Evolutionary conservation across 805 yeast genomes (phyloP), one percentile per base, ranked within the genome.

Genomic region (Saturnispora hagleri): DNA sequence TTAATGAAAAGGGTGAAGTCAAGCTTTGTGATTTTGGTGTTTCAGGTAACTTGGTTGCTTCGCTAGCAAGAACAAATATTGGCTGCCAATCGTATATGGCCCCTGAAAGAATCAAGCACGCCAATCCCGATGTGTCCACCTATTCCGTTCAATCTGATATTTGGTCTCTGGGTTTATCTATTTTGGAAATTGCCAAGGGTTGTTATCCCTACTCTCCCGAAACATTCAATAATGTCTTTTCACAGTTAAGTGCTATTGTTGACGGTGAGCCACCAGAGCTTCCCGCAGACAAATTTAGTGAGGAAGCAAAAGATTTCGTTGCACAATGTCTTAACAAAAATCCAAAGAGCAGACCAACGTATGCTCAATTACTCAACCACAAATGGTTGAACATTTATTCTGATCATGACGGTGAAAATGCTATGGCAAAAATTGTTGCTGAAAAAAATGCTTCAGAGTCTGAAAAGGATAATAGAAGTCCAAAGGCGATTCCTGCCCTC

Each of bases 41-140:
- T 22, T 80, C 89, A 50, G 98, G 98, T 18, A 91, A 91, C 63
- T 72, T 91, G 55, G 98, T 93, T 22, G 96, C 97, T 2, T 88
- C 96, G 0, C 74, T 91, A 60, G 98, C 98, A 15, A 82, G 89
- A 61, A 91, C 99, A 0, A 91, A 93, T 60, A 89, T 91, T 58
- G 99, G 99, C 4, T 91, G 99, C 69, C 99, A 93, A 69, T 86
- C 96, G 1, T 91, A 91, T 68, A 93, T 93, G 98, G 98, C 98
- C 1, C 99, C 99, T 1, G 99, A 91, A 65, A 78, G 99, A 62
- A 93, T 93, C 59, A 82, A 83, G 62, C 79, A 86, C 0, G 61
- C 76, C 55, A 81, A 72, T 56, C 91, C 89, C 1, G 89, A 85
- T 62, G 90, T 81, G 58, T 74, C 79, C 8, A 80, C 93, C 0